These are phyloP conservation scores for Aphelidium insulamus DNA, from an alignment of 371 early-diverging fungal genomes.

Conservation along the genomic window DNA sequence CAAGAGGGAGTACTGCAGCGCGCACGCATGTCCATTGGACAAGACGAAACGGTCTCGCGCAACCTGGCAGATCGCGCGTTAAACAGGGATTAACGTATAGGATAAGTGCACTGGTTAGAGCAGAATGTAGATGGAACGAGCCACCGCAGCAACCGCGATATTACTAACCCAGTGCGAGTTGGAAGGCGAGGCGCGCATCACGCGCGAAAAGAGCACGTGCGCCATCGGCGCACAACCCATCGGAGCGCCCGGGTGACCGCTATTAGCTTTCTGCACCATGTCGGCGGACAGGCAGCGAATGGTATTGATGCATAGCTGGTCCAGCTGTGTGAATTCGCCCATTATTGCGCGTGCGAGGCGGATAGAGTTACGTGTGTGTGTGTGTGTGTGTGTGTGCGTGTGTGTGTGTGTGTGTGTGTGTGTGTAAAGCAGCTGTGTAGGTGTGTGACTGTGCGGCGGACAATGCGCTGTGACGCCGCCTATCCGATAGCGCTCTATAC, in stretches of 20 bases:
- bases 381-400: too few relatives aligned
- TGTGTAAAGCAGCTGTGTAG: too few relatives aligned
- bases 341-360: too few relatives aligned
- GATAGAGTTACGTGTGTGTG: too few relatives aligned
- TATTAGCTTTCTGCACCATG: conserved; percentile 80
- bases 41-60: conserved; percentile 96
- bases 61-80: conserved; percentile 18
- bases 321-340: conserved; percentile 27
- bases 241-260: conserved; percentile 98
- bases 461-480: too few relatives aligned
- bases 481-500: too few relatives aligned
- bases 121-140: not conserved
- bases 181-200: conserved; percentile 61
- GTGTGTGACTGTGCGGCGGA: too few relatives aligned
- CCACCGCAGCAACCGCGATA: not conserved
- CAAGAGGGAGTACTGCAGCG: conserved; percentile 75
- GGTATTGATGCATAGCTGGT: conserved; percentile 61
- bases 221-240: conserved; percentile 97
- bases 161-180: conserved; percentile 54
- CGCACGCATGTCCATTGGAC: conserved; percentile 97
- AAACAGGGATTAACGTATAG: too few relatives aligned
- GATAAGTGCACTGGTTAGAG: not conserved
- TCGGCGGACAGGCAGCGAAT: conserved; percentile 85
- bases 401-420: too few relatives aligned
- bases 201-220: conserved; percentile 68